Conservation (phyloP, 768 basidiomycete species). For the Hypsizygus marmoreus region DNA sequence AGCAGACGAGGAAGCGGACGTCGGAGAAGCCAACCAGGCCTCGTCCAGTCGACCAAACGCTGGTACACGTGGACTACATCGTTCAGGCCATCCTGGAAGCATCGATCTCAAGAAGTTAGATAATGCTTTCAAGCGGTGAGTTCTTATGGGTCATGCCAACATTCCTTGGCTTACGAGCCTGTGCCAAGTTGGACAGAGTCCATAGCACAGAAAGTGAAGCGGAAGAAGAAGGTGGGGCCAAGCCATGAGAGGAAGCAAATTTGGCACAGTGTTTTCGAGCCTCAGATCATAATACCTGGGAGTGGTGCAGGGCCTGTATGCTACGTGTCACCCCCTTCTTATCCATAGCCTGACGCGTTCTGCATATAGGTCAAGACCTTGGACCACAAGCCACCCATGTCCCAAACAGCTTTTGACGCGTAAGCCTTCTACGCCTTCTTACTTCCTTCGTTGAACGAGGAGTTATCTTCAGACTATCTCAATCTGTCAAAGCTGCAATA, state of each 20-base stretch:
- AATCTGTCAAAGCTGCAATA: conserved; percentile 71
- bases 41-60: conserved; percentile 23
- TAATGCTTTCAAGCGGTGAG: conserved; percentile 77
- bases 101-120: conserved; percentile 83
- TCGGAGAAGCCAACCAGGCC: conserved; percentile 30
- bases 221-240: conserved; percentile 71
- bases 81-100: conserved; percentile 53
- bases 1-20: conserved; percentile 42
- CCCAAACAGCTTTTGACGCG: conserved; percentile 70
- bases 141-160: conserved; percentile 1
- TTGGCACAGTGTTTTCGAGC: conserved; percentile 81
- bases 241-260: conserved; percentile 71
- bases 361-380: conserved; percentile 69
- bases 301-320: conserved; percentile 39
- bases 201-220: conserved; percentile 82
- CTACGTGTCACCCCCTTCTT: conserved; percentile 8
- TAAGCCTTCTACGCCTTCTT: conserved; percentile 35
- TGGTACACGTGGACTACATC: conserved; percentile 34
- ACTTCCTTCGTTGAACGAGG: conserved; percentile 2
- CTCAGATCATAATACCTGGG: conserved; percentile 42
- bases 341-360: conserved; percentile 5
- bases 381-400: conserved; percentile 79
- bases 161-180: conserved; percentile 1
- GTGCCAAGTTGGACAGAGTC: conserved; percentile 76
- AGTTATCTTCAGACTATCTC: conserved; percentile 54